A percentile compares a stretch with the other conserved stretches of the same genome.
These are phyloP conservation scores for Penicillium angulare DNA, from an alignment of 495 filamentous ascomycete species.

Conservation along the genomic window DNA sequence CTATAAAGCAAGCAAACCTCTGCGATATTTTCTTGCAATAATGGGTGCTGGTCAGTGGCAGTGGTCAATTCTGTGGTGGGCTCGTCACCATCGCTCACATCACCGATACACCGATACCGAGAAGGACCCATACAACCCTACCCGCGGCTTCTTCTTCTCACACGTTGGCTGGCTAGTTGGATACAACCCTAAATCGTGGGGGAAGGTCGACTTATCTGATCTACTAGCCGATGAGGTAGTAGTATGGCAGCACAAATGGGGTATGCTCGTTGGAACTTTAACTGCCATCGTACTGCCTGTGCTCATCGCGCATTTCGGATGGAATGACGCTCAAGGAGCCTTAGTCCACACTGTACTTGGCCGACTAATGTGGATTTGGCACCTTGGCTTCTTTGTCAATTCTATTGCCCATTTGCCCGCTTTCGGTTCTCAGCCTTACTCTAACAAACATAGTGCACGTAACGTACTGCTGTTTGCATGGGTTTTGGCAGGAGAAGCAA, in stretches of 20 bases:
- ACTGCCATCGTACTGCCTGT: slow-evolving; percentile 19
- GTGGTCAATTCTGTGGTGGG: slow-evolving; percentile 21
- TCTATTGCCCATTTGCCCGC: slow-evolving; percentile 23
- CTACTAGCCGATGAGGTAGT: slow-evolving; percentile 27
- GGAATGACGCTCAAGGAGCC: slow-evolving; percentile 26
- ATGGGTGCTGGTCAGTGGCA: slow-evolving; percentile 17
- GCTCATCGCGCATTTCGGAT: slow-evolving; percentile 22
- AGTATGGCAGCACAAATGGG: slow-evolving; percentile 23
- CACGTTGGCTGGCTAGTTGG: slow-evolving; percentile 26
- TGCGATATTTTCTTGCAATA: slow-evolving; percentile 15
- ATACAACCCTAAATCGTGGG: slow-evolving; percentile 2
- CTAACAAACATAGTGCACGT: slow-evolving; percentile 20
- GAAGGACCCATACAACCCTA: slow-evolving; percentile 21
- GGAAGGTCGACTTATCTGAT: slow-evolving; percentile 24
- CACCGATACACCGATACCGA: slow-evolving; percentile 24
- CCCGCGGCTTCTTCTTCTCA: slow-evolving; percentile 14
- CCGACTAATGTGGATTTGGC: slow-evolving; percentile 7
- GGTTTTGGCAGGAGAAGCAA: slow-evolving; percentile 27
- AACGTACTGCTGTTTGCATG: slow-evolving; percentile 24
- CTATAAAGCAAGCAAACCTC: slow-evolving; percentile 8
- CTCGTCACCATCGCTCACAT: slow-evolving; percentile 21
- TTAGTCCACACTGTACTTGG: background rate
- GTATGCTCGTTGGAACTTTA: slow-evolving; percentile 13
- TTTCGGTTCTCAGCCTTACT: slow-evolving; percentile 30
- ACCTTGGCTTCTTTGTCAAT: slow-evolving; percentile 34